Evolutionary conservation across 495 filamentous ascomycete species (phyloP).

Genomic region (Aspergillus saccharolyticus): DNA sequence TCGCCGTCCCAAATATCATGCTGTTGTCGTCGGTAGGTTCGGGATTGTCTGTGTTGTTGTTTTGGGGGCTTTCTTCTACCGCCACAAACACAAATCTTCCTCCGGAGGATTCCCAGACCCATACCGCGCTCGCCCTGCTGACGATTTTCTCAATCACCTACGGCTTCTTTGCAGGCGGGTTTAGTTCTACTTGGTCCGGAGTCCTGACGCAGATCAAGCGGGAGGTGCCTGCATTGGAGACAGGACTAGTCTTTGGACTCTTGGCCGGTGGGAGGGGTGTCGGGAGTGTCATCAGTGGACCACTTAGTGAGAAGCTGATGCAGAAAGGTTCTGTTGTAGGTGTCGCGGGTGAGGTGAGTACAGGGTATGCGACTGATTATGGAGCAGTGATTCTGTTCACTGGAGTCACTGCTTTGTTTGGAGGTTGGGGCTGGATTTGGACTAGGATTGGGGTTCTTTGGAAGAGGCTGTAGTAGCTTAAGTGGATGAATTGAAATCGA

Average conservation of each 20-base stretch:
- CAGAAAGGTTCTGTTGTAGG: slow-evolving; percentile 25
- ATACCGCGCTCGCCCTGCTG: slow-evolving; percentile 46
- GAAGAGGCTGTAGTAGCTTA: not conserved
- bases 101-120: slow-evolving; percentile 24
- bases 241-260: slow-evolving; percentile 58
- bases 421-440: slow-evolving; percentile 37
- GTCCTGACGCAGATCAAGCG: slow-evolving; percentile 52
- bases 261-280: slow-evolving; percentile 61
- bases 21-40: slow-evolving; percentile 55
- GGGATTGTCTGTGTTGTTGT: slow-evolving; percentile 54
- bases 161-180: slow-evolving; percentile 65
- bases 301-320: slow-evolving; percentile 54
- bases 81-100: slow-evolving; percentile 10
- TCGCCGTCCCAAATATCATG: slow-evolving; percentile 56
- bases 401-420: slow-evolving; percentile 35
- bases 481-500: not conserved
- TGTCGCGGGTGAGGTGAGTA: slow-evolving; percentile 11
- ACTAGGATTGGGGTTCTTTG: slow-evolving; percentile 7
- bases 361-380: slow-evolving; percentile 38
- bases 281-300: slow-evolving; percentile 58
- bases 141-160: slow-evolving; percentile 62
- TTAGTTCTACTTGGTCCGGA: slow-evolving; percentile 57
- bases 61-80: slow-evolving; percentile 55
- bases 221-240: slow-evolving; percentile 43
- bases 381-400: slow-evolving; percentile 45